Base-by-base conservation (phyloP, 2,329 filamentous ascomycete genomes). In the Aureobasidium sp. region DNA sequence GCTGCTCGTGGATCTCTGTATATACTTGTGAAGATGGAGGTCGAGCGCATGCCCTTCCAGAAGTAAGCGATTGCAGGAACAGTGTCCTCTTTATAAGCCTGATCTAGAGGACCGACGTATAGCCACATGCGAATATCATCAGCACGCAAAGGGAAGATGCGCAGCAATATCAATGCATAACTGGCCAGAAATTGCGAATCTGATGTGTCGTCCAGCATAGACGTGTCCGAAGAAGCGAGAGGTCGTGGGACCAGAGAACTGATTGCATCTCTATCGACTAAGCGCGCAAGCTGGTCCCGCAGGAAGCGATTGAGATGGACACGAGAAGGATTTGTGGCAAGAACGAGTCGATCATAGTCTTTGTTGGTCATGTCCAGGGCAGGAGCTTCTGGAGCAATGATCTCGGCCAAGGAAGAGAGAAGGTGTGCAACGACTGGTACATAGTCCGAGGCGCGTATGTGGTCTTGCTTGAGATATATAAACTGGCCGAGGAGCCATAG, bases 91-190 rank as follows among this genome's bases (percentile, higher is more conserved):
- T 8, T n/a, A 8, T 27, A 35, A 19, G 56, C 27, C 14, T 59
- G 53, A 33, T 59, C 50, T 14, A 52, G 27, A 12, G 72, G 70
- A 0, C 91, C 89, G 44, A 94, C 81, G 70, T 94, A 97, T 0
- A 97, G 79, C 77, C 91, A 93, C 90, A 97, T 96, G 24, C 92
- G 87, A 64, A 97, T 95, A 63, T 97, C 91, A 69, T 97, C 92
- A 3, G 86, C 87, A 63, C 85, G 82, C 7, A 81, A 78, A 9
- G 93, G 91, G 66, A 97, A 97, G 68, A 91, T 92, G 63, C 89
- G 85, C 4, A 97, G 78, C 3, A 99, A 77, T 0, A 90, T 92
- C 42, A 97, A 79, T 2, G 91, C 90, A 70, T 96, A 97, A 31
- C 88, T 90, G 14, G 93, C 91, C 42, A 96, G 78, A 14, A 90